These are phyloP conservation scores for Lachnellula hyalina DNA, from an alignment of 2,329 filamentous ascomycete genomes.

Conservation along the genomic window DNA sequence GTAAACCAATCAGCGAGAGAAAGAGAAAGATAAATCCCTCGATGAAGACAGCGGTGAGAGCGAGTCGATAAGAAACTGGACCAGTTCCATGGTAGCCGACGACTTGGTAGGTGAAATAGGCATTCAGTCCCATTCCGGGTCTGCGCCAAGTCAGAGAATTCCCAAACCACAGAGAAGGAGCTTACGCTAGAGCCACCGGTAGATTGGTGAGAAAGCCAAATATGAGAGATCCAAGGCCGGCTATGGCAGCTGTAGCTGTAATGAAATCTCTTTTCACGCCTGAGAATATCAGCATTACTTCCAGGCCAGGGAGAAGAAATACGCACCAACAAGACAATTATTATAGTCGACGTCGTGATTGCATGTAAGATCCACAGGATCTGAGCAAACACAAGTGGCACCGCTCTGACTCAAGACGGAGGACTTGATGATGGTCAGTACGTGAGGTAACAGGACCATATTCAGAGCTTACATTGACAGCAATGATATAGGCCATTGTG, in stretches of 20 bases:
- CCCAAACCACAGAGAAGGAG: constrained; percentile 10
- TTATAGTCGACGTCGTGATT: constrained; percentile 35
- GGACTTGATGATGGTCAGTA: constrained; percentile 44
- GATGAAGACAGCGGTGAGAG: constrained; percentile 59
- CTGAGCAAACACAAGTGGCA: constrained; percentile 63
- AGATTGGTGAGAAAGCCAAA: constrained; percentile 81
- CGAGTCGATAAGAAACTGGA: constrained; percentile 51
- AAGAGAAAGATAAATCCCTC: constrained; percentile 61
- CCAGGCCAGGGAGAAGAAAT: background rate
- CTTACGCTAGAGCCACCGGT: constrained; percentile 68
- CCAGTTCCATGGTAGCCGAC: constrained; percentile 56
- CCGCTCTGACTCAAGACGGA: constrained; percentile 70
- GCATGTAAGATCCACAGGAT: constrained; percentile 28
- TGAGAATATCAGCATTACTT: constrained; percentile 16
- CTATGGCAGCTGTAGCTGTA: constrained; percentile 76
- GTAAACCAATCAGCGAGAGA: constrained; percentile 61
- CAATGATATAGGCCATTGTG: constrained; percentile 83
- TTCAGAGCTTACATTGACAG: constrained; percentile 50
- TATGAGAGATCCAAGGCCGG: constrained; percentile 67
- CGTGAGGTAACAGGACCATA: background rate
- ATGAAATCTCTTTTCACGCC: constrained; percentile 71
- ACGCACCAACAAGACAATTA: constrained; percentile 36
- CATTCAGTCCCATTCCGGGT: constrained; percentile 63
- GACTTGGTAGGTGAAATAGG: constrained; percentile 63
- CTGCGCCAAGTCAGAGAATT: constrained; percentile 32